phyloP scores from a whole-genome alignment of 2,329 filamentous ascomycete species.

The Fusarium piperis region DNA sequence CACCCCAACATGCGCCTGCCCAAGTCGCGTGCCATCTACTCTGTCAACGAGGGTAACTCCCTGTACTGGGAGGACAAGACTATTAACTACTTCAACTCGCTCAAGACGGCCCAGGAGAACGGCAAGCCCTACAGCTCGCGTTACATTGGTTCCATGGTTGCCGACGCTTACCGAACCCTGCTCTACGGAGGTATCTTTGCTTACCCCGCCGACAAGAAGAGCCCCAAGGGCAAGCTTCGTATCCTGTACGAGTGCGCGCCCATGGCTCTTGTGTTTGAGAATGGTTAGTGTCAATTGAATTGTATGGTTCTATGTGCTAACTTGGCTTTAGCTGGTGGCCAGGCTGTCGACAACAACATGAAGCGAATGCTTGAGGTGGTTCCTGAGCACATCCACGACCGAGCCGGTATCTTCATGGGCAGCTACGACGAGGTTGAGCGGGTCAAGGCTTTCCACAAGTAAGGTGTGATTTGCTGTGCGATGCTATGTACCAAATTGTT shows the following conservation, averaged over 20 bases:
- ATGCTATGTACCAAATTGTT: slow-evolving; percentile 6
- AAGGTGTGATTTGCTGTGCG: slow-evolving; percentile 11
- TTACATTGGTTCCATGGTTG: slow-evolving; percentile 98
- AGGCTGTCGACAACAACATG: slow-evolving; percentile 93
- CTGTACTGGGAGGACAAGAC: slow-evolving; percentile 93
- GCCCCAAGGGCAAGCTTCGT: slow-evolving; percentile 95
- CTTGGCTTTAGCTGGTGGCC: slow-evolving; percentile 76
- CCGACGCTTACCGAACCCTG: slow-evolving; percentile 94
- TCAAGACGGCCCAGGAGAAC: slow-evolving; percentile 80
- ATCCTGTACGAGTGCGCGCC: slow-evolving; percentile 98
- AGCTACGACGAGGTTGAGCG: slow-evolving; percentile 96
- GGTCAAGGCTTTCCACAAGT: slow-evolving; percentile 81
- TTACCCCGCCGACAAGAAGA: slow-evolving; percentile 98
- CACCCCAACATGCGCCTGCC: slow-evolving; percentile 95
- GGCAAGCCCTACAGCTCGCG: slow-evolving; percentile 93
- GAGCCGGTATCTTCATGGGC: slow-evolving; percentile 94
- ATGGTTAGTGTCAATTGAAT: slow-evolving; percentile 69
- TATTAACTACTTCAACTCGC: slow-evolving; percentile 85
- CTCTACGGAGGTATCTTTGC: slow-evolving; percentile 97
- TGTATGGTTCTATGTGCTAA: slow-evolving; percentile 38
- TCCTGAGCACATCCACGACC: slow-evolving; percentile 93
- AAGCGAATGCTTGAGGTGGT: slow-evolving; percentile 87
- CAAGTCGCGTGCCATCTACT: slow-evolving; percentile 86
- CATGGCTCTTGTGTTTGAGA: slow-evolving; percentile 99
- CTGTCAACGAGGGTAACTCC: slow-evolving; percentile 98